Evolutionary conservation across 2,329 filamentous ascomycete species (phyloP), one percentile per base, ranked within the genome.

Genomic region (Apiospora aurea): DNA sequence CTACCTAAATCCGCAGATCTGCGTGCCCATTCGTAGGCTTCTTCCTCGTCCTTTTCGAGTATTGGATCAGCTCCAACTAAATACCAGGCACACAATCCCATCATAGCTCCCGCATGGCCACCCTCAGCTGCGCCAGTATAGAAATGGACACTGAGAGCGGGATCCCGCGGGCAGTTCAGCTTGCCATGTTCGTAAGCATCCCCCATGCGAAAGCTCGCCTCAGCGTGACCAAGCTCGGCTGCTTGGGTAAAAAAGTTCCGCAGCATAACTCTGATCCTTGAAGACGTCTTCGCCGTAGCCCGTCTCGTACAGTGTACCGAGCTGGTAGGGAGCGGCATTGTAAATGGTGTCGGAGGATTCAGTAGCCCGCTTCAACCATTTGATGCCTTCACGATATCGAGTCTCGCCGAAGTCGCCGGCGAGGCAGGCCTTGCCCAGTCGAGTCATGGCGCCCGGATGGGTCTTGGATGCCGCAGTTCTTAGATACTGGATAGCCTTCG

Each of bases 1-100:
- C 81, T 87, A 97, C 96, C 95, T 75, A 92, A 87, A 74, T 96
- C 92, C 44, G 96, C 96, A 71, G 96, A 94, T 78, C 92, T 91
- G 78, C 91, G 91, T 21, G 96, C 95, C 96, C 96, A 99, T 81
- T 97, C 95, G 79, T 97, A 98, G 13, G 96, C 96, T 82, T 99
- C 96, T 76, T 93, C 92, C 81, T 98, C 96, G 78, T 99, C 96
- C 83, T 96, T 97, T 73, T 97, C 95, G 29, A 99, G 84, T 18
- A 98, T 91, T 0, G 95, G 95, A 76, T 95, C 93, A 1, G 96
- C 96, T 14, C 96, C 96, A 53, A 98, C 93, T 88, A 98, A 93
- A 82, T 98, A 99, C 96, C 96, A 99, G 14, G 96, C 96, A 82
- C 96, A 99, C 11, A 99, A 87, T 5, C 96, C 96, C 95, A 99